Percentiles rank a stretch among this genome's conserved stretches.
Conservation (phyloP, 208 protist species). For the Naegleria fowleri region DNA sequence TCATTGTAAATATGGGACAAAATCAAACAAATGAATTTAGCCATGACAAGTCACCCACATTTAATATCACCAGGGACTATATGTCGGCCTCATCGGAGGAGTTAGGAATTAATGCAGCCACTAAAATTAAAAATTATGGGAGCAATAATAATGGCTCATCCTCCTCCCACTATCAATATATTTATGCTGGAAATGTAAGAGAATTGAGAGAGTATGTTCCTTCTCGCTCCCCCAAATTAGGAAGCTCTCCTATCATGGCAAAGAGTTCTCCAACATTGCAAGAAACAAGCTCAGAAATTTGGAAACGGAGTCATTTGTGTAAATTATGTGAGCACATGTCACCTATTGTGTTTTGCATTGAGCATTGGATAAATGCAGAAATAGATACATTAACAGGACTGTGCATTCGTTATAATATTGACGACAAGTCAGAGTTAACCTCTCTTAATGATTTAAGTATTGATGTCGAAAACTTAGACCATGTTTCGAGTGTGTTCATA, state of each 20-base stretch:
- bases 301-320: neutral
- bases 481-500: neutral
- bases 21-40: neutral
- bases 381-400: neutral
- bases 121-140: neutral
- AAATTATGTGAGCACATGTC: neutral
- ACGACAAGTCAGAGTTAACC: neutral
- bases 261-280: neutral
- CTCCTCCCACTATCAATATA: neutral
- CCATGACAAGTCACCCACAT: neutral
- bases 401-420: neutral
- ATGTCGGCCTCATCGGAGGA: neutral
- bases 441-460: neutral
- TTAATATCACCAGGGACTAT: neutral
- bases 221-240: neutral
- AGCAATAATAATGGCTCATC: neutral
- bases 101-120: neutral
- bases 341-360: neutral
- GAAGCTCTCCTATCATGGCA: neutral
- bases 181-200: neutral
- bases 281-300: neutral
- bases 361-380: neutral
- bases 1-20: neutral
- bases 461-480: neutral
- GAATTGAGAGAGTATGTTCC: neutral